These are phyloP conservation scores for Pseudocercospora vitis DNA, from an alignment of 2,329 filamentous ascomycete genomes.

Conservation along the genomic window DNA sequence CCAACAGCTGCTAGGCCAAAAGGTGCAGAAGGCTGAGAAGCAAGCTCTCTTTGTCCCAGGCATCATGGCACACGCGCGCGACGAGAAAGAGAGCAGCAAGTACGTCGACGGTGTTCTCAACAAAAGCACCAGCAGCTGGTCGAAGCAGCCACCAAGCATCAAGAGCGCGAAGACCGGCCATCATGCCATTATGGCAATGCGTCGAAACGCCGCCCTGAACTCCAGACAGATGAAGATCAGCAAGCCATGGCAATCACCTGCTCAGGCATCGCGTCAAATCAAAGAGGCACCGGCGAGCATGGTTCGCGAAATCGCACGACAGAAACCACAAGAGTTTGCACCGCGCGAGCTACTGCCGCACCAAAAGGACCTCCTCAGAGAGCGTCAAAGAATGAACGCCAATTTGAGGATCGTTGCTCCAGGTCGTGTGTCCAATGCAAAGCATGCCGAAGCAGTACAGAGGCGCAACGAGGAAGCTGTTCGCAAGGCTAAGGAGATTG, in stretches of 20 bases:
- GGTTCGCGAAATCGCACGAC: constrained; percentile 16
- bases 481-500: constrained; percentile 19
- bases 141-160: constrained; percentile 10
- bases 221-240: constrained; percentile 18
- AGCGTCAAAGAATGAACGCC: constrained; percentile 14
- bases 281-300: constrained; percentile 23
- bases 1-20: constrained; percentile 61
- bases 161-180: constrained; percentile 23
- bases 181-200: constrained; percentile 28
- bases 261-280: constrained; percentile 15
- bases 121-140: constrained; percentile 5
- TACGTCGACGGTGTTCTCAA: constrained; percentile 25
- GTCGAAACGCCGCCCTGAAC: constrained; percentile 22
- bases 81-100: constrained; percentile 17
- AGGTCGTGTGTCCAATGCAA: constrained; percentile 4
- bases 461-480: constrained; percentile 18
- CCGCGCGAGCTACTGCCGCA: constrained; percentile 25
- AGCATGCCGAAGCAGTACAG: constrained; percentile 13
- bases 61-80: constrained; percentile 23
- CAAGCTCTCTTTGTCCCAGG: constrained; percentile 43
- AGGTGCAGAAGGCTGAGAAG: constrained; percentile 56
- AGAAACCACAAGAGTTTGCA: constrained; percentile 18
- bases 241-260: constrained; percentile 14
- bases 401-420: constrained; percentile 20
- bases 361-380: constrained; percentile 20